Percentiles rank a stretch among this genome's conserved stretches.
phyloP scores from a whole-genome alignment of 2,329 filamentous ascomycete genomes.

The Aspergillus awamori region DNA sequence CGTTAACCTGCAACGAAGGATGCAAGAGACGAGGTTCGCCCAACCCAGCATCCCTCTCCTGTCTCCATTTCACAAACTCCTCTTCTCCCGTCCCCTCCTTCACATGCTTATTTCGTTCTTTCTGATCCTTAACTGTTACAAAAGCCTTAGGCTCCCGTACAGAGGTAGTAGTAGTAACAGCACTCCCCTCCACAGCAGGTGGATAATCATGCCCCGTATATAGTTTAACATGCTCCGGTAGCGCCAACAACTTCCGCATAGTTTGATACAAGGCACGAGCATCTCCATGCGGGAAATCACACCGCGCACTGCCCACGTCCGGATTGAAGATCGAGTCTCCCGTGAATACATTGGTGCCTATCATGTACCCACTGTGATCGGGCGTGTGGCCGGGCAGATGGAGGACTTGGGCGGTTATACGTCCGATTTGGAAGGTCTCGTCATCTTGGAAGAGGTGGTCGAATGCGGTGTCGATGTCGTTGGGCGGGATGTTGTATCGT shows the following conservation, averaged over 20 bases:
- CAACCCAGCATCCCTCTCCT: conserved; percentile 34
- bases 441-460: conserved; percentile 58
- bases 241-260: conserved; percentile 43
- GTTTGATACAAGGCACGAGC: conserved; percentile 49
- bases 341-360: conserved; percentile 53
- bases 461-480: conserved; percentile 54
- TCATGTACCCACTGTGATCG: conserved; percentile 62
- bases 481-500: conserved; percentile 50
- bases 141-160: not conserved
- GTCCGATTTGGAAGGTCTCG: conserved; percentile 56
- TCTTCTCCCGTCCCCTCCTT: conserved; percentile 27
- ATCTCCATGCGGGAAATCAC: conserved; percentile 57
- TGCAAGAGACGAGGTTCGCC: conserved; percentile 40
- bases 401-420: conserved; percentile 50
- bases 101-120: conserved; percentile 30
- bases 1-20: conserved; percentile 44
- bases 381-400: conserved; percentile 65
- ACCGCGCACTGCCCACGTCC: conserved; percentile 55
- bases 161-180: not conserved
- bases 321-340: conserved; percentile 57
- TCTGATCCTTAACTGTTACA: conserved; percentile 21
- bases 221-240: conserved; percentile 50
- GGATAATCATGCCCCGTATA: conserved; percentile 59
- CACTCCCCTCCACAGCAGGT: conserved; percentile 25
- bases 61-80: conserved; percentile 37